Evolutionary conservation across 2,329 filamentous ascomycete genomes (phyloP).

Genomic region (Talaromyces sp.): DNA sequence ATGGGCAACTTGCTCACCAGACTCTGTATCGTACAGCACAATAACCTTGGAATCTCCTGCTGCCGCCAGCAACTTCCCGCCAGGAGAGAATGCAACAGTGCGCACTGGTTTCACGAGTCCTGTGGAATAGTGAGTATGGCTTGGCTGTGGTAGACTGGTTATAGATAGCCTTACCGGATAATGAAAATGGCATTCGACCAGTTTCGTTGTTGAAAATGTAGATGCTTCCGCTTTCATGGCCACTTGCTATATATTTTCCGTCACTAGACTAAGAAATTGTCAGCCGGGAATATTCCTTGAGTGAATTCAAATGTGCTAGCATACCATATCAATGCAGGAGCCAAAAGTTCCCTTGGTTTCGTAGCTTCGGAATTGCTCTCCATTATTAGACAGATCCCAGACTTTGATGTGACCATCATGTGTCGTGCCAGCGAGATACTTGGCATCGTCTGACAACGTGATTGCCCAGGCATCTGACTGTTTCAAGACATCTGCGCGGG

Average conservation of each 20-base stretch:
- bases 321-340: slow-evolving; percentile 72
- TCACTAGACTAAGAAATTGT: slow-evolving; percentile 52
- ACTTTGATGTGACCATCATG: slow-evolving; percentile 85
- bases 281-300: background rate
- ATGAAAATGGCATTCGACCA: slow-evolving; percentile 74
- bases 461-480: slow-evolving; percentile 80
- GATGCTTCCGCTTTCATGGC: slow-evolving; percentile 84
- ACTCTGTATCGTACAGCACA: slow-evolving; percentile 83
- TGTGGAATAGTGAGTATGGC: slow-evolving; percentile 22
- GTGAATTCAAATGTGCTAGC: slow-evolving; percentile 10
- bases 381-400: slow-evolving; percentile 61
- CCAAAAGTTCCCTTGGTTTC: slow-evolving; percentile 93
- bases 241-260: slow-evolving; percentile 80
- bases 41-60: slow-evolving; percentile 86
- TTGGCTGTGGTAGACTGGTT: background rate
- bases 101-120: slow-evolving; percentile 84
- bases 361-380: slow-evolving; percentile 68
- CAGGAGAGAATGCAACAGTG: slow-evolving; percentile 80
- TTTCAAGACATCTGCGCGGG: slow-evolving; percentile 38
- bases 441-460: slow-evolving; percentile 75
- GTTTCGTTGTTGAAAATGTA: slow-evolving; percentile 95
- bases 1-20: slow-evolving; percentile 87
- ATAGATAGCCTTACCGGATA: slow-evolving; percentile 58
- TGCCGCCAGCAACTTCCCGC: slow-evolving; percentile 75
- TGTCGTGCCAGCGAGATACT: slow-evolving; percentile 78